These are phyloP conservation scores for Trametes meyenii DNA, from an alignment of 768 basidiomycete genomes.

Conservation along the genomic window DNA sequence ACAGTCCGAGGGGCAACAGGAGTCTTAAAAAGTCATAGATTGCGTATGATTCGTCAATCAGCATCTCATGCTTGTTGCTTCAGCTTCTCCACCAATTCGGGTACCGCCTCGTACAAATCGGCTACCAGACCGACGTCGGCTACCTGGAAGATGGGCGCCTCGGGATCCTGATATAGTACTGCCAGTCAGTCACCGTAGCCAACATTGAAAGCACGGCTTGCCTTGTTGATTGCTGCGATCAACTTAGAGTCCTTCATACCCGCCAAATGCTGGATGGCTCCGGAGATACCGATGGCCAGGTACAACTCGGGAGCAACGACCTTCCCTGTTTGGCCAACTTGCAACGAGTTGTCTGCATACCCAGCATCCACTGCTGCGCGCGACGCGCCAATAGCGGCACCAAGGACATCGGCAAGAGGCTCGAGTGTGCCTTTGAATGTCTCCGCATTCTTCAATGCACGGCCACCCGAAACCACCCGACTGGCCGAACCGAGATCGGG, in stretches of 20 bases:
- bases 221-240: constrained; percentile 98
- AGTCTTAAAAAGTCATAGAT: too few species aligned
- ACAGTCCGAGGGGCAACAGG: too few species aligned
- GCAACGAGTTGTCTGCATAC: constrained; percentile 95
- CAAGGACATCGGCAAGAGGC: constrained; percentile 90
- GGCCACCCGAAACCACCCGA: constrained; percentile 91
- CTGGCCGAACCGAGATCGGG: constrained; percentile 89
- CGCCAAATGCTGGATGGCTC: constrained; percentile 97
- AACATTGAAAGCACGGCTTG: constrained; percentile 31
- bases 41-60: neutral
- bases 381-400: constrained; percentile 97
- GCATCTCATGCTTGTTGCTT: constrained; percentile 39
- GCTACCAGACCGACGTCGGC: constrained; percentile 95
- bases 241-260: constrained; percentile 99
- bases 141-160: constrained; percentile 99
- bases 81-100: constrained; percentile 87
- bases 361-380: constrained; percentile 98
- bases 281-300: constrained; percentile 95
- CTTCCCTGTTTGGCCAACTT: constrained; percentile 99
- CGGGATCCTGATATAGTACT: constrained; percentile 73
- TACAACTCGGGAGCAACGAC: constrained; percentile 97
- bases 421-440: constrained; percentile 87
- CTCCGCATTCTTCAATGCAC: constrained; percentile 92
- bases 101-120: constrained; percentile 91
- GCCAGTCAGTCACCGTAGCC: neutral